Evolutionary conservation across 208 protist species (phyloP).

Genomic region (Trypanosoma rangeli): DNA sequence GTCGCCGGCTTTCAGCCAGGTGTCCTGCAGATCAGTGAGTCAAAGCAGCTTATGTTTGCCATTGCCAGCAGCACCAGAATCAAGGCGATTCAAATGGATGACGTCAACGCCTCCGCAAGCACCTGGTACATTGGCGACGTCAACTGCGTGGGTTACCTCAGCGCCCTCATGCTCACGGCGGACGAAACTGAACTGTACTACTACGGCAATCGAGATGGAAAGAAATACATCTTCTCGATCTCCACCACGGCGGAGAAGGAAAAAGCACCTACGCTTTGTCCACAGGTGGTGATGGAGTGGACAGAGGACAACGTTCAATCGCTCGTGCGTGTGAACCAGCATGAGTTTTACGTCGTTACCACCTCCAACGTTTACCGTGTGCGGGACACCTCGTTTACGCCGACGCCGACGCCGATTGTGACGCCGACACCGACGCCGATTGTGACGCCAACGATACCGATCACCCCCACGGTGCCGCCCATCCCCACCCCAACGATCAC

Average conservation of each 20-base stretch:
- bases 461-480: not conserved
- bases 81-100: constrained; percentile 9
- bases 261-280: not conserved
- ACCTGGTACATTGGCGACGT: constrained; percentile 19
- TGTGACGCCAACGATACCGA: constrained; percentile 1
- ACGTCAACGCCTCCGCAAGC: not conserved
- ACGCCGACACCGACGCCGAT: not conserved
- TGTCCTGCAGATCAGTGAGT: constrained; percentile 19
- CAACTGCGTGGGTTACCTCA: constrained; percentile 13
- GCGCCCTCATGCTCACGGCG: constrained; percentile 19
- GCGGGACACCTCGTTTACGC: constrained; percentile 3
- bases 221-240: constrained; percentile 4
- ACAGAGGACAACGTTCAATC: not conserved
- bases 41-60: constrained; percentile 20
- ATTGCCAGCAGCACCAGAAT: constrained; percentile 9
- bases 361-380: constrained; percentile 21
- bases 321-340: constrained; percentile 5
- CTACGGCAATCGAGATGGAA: constrained; percentile 11
- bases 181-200: constrained; percentile 27
- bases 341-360: constrained; percentile 28
- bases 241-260: not conserved
- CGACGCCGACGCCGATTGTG: constrained; percentile 1
- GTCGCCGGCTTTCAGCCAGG: constrained; percentile 14
- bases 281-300: constrained; percentile 11
- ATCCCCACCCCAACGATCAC: no score